phyloP scores from a whole-genome alignment of 176 grass and related monocot genomes.

The Cenchrus americanus region DNA sequence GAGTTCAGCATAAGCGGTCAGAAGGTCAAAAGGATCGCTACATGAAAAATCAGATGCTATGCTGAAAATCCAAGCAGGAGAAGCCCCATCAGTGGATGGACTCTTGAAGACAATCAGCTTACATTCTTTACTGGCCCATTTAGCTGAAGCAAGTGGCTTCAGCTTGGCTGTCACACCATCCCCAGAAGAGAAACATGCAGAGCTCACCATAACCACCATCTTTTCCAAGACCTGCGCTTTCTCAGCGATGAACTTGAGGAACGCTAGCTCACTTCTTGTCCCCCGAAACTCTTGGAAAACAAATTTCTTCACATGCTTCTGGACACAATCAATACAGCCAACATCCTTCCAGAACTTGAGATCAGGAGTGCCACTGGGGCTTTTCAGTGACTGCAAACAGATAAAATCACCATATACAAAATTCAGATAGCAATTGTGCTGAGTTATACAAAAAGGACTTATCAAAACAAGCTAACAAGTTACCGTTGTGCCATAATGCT shows the following conservation, averaged over 20 bases:
- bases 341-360: background rate
- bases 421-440: too few relatives aligned
- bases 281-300: background rate
- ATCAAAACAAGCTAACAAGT: too few relatives aligned
- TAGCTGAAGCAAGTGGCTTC: background rate
- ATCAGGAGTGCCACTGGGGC: background rate
- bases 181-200: background rate
- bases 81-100: too few relatives aligned
- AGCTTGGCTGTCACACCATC: background rate
- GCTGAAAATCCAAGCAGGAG: too few relatives aligned
- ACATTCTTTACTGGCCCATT: background rate
- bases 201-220: background rate
- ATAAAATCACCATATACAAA: too few relatives aligned
- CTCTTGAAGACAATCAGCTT: too few relatives aligned
- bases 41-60: too few relatives aligned
- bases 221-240: background rate
- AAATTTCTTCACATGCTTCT: background rate
- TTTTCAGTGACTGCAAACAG: too few relatives aligned
- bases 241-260: constrained; percentile 28
- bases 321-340: constrained; percentile 1
- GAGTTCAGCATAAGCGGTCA: too few relatives aligned
- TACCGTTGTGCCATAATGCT: too few relatives aligned
- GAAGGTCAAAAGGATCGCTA: too few relatives aligned
- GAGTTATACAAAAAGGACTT: too few relatives aligned
- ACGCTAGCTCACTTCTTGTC: constrained; percentile 17